Conservation (phyloP, 257 asterid species). For the Gynochthodes officinalis region DNA sequence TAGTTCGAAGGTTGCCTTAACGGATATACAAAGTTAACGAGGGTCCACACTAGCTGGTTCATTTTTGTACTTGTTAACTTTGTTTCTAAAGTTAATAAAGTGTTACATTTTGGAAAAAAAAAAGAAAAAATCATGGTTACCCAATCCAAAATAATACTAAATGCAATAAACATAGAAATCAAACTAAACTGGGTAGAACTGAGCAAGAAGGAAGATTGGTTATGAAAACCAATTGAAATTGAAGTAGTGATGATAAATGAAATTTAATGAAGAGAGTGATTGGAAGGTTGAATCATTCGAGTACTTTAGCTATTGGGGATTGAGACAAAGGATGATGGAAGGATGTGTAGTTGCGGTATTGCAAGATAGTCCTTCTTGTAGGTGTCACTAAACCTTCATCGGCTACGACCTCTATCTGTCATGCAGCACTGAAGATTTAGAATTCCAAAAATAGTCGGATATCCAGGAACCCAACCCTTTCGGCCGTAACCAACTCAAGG, state of each 20-base stretch:
- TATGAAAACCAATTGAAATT: background rate
- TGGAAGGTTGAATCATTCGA: slow-evolving; percentile 12
- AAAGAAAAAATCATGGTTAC: background rate
- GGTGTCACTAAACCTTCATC: slow-evolving; percentile 18
- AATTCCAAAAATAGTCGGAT: too few relatives aligned
- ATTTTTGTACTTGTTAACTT: too few relatives aligned
- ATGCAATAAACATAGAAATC: background rate
- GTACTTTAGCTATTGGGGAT: background rate
- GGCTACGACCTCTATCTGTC: slow-evolving; percentile 4
- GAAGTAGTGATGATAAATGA: background rate
- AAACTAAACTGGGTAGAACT: background rate
- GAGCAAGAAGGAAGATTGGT: background rate
- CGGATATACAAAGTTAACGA: too few relatives aligned
- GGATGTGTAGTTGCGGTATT: slow-evolving; percentile 2
- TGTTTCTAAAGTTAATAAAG: too few relatives aligned
- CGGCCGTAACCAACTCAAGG: too few relatives aligned
- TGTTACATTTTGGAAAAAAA: too few relatives aligned
- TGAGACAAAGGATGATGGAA: background rate
- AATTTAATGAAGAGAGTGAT: background rate
- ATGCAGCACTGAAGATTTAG: background rate
- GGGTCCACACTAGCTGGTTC: too few relatives aligned
- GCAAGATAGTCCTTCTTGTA: slow-evolving; percentile 17
- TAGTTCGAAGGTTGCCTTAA: too few relatives aligned
- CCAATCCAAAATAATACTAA: too few relatives aligned
- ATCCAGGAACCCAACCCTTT: too few relatives aligned